Conservation (phyloP, 257 asterid species). For the Solanum chiquidenum region DNA sequence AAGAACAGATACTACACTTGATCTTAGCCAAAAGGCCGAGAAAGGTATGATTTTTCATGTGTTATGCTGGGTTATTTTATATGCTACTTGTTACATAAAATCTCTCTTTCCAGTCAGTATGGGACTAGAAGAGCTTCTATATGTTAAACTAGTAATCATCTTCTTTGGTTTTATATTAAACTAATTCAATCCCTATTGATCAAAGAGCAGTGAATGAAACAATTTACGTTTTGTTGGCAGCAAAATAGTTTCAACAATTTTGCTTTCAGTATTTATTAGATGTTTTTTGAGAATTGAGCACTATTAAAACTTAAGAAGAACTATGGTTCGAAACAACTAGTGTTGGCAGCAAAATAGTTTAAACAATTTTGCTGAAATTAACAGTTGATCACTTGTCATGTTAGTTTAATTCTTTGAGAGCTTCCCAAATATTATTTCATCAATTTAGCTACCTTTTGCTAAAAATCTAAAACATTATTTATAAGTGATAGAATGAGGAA, state of each 20-base stretch:
- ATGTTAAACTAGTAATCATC: background rate
- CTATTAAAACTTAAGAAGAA: no score
- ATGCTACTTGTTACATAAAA: background rate
- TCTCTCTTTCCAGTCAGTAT: no score
- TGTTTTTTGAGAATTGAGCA: no score
- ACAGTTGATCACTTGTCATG: background rate
- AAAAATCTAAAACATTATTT: no score
- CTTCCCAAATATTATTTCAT: background rate
- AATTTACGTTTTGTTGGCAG: background rate
- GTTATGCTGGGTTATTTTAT: background rate
- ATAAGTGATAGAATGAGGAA: background rate
- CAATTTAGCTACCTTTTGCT: background rate
- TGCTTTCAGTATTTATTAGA: no score
- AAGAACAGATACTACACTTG: slow-evolving; percentile 79
- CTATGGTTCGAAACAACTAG: no score
- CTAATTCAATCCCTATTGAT: background rate
- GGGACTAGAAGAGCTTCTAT: no score
- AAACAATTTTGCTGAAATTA: no score
- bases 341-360: no score
- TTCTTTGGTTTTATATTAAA: background rate
- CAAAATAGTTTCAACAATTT: no score
- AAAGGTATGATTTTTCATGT: slow-evolving; percentile 31
- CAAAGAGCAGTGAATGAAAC: background rate
- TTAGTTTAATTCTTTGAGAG: no score
- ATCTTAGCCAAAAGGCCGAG: slow-evolving; percentile 79